Conservation (phyloP, 495 filamentous ascomycete genomes). For the Neurospora pannonica region DNA sequence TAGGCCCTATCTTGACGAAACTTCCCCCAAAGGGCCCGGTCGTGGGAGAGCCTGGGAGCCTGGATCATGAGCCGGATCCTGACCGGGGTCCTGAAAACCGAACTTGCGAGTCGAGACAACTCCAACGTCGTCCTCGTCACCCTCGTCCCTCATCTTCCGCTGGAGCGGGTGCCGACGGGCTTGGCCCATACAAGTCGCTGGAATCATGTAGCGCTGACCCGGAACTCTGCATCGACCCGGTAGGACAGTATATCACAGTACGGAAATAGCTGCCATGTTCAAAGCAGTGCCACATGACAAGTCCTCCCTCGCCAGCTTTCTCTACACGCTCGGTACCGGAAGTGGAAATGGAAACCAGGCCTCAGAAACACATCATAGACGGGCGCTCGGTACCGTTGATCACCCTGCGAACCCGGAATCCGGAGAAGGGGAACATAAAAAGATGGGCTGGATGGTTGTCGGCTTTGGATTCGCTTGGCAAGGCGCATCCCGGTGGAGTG, state of each 20-base stretch:
- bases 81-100: not conserved
- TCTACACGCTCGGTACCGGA: not conserved
- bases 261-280: not conserved
- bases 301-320: not conserved
- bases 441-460: not conserved
- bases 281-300: not conserved
- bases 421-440: not conserved
- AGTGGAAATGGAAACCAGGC: not conserved
- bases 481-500: not conserved
- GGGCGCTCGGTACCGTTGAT: not conserved
- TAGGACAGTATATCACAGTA: not conserved
- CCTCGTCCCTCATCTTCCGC: not conserved
- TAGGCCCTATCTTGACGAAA: not conserved
- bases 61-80: not conserved
- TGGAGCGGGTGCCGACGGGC: not conserved
- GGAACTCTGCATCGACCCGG: not conserved
- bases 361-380: not conserved
- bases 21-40: not conserved
- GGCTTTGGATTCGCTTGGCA: not conserved
- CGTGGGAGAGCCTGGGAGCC: not conserved
- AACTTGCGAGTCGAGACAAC: not conserved
- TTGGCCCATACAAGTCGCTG: not conserved
- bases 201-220: not conserved
- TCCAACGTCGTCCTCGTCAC: not conserved
- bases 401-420: not conserved